These are phyloP conservation scores for Russula compacta DNA, from an alignment of 768 basidiomycete species.

Conservation along the genomic window DNA sequence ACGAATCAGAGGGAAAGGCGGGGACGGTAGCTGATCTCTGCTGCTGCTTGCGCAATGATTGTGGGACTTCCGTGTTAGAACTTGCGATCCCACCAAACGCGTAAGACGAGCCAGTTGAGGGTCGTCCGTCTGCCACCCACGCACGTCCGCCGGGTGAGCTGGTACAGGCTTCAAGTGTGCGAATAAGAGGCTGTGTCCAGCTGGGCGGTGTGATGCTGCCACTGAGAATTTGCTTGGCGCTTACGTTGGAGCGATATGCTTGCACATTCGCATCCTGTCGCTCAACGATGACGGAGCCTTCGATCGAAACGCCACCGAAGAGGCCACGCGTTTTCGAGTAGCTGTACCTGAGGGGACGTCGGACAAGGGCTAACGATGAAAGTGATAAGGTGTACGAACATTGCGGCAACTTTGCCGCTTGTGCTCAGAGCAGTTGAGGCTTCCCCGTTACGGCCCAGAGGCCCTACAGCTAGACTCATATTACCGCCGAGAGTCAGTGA, in stretches of 20 bases:
- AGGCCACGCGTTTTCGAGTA: constrained; percentile 90
- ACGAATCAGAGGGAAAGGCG: constrained; percentile 55
- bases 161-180: constrained; percentile 64
- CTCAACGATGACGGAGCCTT: constrained; percentile 88
- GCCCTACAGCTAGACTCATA: constrained; percentile 81
- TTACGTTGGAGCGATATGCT: constrained; percentile 70
- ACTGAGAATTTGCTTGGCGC: constrained; percentile 69
- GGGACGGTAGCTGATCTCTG: constrained; percentile 23
- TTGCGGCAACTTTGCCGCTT: constrained; percentile 83
- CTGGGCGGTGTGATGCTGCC: constrained; percentile 64
- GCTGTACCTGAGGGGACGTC: constrained; percentile 52
- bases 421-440: constrained; percentile 76
- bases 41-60: constrained; percentile 12
- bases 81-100: constrained; percentile 49
- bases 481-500: constrained; percentile 87
- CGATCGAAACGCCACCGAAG: constrained; percentile 84
- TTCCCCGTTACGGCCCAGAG: constrained; percentile 92
- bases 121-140: constrained; percentile 52
- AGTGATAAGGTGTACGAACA: constrained; percentile 39
- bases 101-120: constrained; percentile 32
- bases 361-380: not conserved
- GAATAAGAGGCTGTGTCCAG: constrained; percentile 72
- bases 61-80: constrained; percentile 27
- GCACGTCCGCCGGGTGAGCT: constrained; percentile 55
- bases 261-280: constrained; percentile 85